Evolutionary conservation across 441 rosid genomes (phyloP), one percentile per base, ranked within the genome.

Genomic region (Populus hybrid): DNA sequence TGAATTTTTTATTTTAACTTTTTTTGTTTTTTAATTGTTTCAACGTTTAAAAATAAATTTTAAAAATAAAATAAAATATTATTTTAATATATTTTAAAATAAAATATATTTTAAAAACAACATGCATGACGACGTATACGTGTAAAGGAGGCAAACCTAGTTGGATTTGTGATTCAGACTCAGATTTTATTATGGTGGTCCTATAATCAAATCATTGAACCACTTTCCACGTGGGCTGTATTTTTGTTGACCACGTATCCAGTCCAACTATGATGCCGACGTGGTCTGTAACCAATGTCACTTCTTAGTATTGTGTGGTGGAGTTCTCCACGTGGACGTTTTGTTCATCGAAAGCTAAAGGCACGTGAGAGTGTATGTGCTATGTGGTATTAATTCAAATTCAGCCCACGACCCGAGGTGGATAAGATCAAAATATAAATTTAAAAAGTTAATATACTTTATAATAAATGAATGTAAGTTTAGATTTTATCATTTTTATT

Each of bases 231-330:
- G 83, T 82, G 77, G 77, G 65, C 0, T 46, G 68, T 66, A n/a
- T 35, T 5, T 1, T 0, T 40, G 10, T 26, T 28, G 67, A 69
- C 77, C 84, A 86, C 86, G 83, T 77, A 78, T 77, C 70, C 75
- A 38, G 32, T 23, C 76, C 16, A n/a, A 2, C 77, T 77, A 73
- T 59, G 76, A 67, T 73, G 82, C 80, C 82, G 86, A 86, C 57
- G 83, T 83, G 88, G 87, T 78, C 88, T 89, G 84, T 65, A 40
- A 72, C 77, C 21, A 18, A 46, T 16, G 38, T 50, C 74, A 3
- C 7, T 38, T n/a, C 7, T 34, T 11, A n/a, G 32, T 2, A n/a
- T 18, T 35, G 67, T 57, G 64, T 28, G n/a, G 59, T 50, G 36
- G 26, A 50, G 26, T 3, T 72, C 36, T 26, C 74, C 65, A 72